These are phyloP conservation scores for Phytophthora macrochlamydospora DNA, from an alignment of 352 stramenopile genomes.

Conservation along the genomic window DNA sequence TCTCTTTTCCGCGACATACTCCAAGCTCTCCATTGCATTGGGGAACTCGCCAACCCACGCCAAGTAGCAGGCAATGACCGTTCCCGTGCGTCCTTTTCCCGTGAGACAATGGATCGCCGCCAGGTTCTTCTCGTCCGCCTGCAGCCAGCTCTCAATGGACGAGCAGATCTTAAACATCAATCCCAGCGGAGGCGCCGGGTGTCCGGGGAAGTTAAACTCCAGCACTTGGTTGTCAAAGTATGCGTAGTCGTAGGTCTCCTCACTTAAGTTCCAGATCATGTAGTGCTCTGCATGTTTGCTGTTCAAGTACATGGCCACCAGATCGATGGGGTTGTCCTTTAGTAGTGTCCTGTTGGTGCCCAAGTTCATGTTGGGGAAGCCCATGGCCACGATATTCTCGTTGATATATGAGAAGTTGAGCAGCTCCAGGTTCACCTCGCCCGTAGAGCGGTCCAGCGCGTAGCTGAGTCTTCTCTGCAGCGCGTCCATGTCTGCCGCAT, in stretches of 20 bases:
- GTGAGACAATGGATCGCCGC: slow-evolving; percentile 97
- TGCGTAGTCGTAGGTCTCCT: slow-evolving; percentile 96
- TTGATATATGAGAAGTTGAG: slow-evolving; percentile 94
- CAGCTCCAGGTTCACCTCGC: slow-evolving; percentile 83
- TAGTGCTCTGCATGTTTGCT: slow-evolving; percentile 94
- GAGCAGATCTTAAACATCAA: slow-evolving; percentile 97
- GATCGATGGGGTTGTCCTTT: slow-evolving; percentile 89
- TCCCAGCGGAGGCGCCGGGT: slow-evolving; percentile 95
- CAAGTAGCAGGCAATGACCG: slow-evolving; percentile 95
- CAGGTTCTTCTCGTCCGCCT: slow-evolving; percentile 95
- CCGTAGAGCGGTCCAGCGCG: slow-evolving; percentile 76
- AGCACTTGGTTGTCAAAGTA: slow-evolving; percentile 97
- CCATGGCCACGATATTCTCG: slow-evolving; percentile 90
- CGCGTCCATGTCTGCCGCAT: slow-evolving; percentile 87
- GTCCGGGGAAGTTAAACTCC: slow-evolving; percentile 97
- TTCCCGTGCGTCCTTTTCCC: slow-evolving; percentile 94
- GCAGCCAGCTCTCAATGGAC: slow-evolving; percentile 97
- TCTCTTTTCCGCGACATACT: slow-evolving; percentile 93
- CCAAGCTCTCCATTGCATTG: slow-evolving; percentile 92
- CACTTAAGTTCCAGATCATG: slow-evolving; percentile 99
- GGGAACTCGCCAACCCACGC: slow-evolving; percentile 94
- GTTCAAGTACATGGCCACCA: slow-evolving; percentile 95
- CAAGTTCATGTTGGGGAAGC: slow-evolving; percentile 90
- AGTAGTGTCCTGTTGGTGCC: slow-evolving; percentile 76
- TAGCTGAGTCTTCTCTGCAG: slow-evolving; percentile 82